Conservation (phyloP, 208 protist species). For the Herpetomonas samuelpessoai region DNA sequence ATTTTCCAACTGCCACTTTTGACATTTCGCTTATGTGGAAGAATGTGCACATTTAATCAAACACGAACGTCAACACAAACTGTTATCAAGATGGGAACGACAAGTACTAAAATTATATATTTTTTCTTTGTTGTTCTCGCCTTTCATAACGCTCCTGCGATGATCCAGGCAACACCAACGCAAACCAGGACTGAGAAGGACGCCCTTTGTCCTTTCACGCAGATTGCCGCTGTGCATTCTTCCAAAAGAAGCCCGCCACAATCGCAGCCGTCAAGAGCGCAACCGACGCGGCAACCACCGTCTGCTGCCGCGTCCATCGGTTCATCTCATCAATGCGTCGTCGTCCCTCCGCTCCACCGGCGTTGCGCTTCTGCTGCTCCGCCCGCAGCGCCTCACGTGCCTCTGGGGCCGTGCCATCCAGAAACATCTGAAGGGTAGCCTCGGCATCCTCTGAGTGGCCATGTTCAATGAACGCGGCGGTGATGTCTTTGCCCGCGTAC, state of each 20-base stretch:
- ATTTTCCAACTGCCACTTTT: no score
- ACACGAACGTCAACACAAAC: no score
- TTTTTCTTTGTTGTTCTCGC: no score
- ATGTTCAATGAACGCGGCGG: conserved; percentile 26
- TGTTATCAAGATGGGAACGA: no score
- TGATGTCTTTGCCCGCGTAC: conserved; percentile 26
- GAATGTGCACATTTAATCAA: no score
- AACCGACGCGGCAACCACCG: neutral
- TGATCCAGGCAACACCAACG: no score
- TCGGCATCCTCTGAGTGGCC: conserved; percentile 30
- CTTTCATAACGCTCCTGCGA: no score
- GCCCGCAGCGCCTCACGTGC: neutral
- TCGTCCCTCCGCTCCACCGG: neutral
- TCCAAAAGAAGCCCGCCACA: neutral
- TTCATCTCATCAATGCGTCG: conserved; percentile 5
- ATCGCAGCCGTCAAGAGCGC: neutral
- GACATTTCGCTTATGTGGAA: no score
- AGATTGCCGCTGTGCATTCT: neutral
- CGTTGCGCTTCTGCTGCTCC: neutral
- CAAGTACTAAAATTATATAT: no score
- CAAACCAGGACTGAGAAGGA: no score
- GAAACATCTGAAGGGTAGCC: conserved; percentile 27
- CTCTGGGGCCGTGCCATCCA: neutral
- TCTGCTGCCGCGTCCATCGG: neutral
- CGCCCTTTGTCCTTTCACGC: neutral